phyloP scores from a whole-genome alignment of 176 grass and related monocot genomes.

The Tuctoria greenei region DNA sequence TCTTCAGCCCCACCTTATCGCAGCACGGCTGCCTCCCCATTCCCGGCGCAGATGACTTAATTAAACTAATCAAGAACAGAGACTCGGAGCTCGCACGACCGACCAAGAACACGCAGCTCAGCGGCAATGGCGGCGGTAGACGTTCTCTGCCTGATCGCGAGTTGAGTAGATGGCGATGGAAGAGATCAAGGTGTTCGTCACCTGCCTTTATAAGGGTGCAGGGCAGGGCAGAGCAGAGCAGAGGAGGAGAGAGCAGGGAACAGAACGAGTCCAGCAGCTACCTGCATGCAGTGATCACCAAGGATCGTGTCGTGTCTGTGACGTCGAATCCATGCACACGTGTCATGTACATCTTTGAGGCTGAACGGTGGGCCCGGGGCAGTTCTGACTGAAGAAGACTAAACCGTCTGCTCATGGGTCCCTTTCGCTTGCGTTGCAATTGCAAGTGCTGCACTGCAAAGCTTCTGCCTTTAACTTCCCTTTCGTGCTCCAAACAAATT shows the following conservation, averaged over 20 bases:
- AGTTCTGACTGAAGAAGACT: neutral
- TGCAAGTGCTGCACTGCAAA: slow-evolving; percentile 58
- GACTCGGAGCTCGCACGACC: no score
- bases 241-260: neutral
- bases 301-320: neutral
- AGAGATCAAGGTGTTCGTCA: slow-evolving; percentile 23
- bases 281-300: slow-evolving; percentile 26
- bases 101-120: neutral
- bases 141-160: neutral
- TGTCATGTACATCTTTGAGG: neutral
- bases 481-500: neutral
- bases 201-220: slow-evolving; percentile 58
- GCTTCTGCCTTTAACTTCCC: slow-evolving; percentile 11
- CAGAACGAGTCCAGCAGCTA: slow-evolving; percentile 15
- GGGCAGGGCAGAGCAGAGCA: neutral
- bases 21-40: slow-evolving; percentile 89
- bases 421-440: slow-evolving; percentile 67
- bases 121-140: neutral
- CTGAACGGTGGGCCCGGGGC: slow-evolving; percentile 14
- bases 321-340: slow-evolving; percentile 8
- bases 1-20: slow-evolving; percentile 81
- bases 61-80: neutral
- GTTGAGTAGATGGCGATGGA: neutral
- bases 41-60: no score
- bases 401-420: slow-evolving; percentile 39